These are phyloP conservation scores for Glycyrrhiza uralensis DNA, from an alignment of 306 rosid genomes.

Conservation along the genomic window DNA sequence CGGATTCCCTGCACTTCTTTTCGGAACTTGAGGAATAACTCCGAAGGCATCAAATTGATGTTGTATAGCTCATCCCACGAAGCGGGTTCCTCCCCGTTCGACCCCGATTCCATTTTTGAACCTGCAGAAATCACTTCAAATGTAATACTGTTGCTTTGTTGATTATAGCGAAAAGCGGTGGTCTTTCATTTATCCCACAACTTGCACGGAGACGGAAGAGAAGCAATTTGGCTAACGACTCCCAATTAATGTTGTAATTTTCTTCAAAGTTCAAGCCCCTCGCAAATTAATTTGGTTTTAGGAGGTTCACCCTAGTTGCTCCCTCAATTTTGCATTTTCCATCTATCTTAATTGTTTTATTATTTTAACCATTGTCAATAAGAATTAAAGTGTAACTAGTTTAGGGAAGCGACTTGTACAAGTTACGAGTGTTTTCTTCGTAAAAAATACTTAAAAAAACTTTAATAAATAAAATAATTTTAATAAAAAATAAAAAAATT, in stretches of 20 bases:
- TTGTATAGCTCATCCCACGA: conserved; percentile 75
- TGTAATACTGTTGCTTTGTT: neutral
- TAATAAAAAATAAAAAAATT: too few relatives aligned
- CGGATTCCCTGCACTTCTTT: conserved; percentile 76
- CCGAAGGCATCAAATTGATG: conserved; percentile 73
- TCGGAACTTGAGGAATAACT: conserved; percentile 78
- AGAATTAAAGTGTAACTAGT: too few relatives aligned
- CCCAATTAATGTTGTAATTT: neutral
- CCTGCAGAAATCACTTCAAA: conserved; percentile 29
- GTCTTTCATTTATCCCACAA: neutral
- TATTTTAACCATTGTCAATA: too few relatives aligned
- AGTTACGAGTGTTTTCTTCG: too few relatives aligned
- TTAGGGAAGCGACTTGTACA: too few relatives aligned
- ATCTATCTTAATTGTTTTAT: too few relatives aligned
- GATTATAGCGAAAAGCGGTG: neutral
- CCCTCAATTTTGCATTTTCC: neutral
- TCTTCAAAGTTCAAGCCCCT: neutral
- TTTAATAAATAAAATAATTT: too few relatives aligned
- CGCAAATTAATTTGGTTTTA: too few relatives aligned
- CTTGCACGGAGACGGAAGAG: neutral
- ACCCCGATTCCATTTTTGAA: conserved; percentile 43
- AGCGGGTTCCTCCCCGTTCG: conserved; percentile 58
- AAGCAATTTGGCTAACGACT: neutral
- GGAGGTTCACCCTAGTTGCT: neutral
- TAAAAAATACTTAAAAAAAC: too few relatives aligned